Evolutionary conservation across 768 basidiomycete species (phyloP).

Genomic region (Podaxis sp.): DNA sequence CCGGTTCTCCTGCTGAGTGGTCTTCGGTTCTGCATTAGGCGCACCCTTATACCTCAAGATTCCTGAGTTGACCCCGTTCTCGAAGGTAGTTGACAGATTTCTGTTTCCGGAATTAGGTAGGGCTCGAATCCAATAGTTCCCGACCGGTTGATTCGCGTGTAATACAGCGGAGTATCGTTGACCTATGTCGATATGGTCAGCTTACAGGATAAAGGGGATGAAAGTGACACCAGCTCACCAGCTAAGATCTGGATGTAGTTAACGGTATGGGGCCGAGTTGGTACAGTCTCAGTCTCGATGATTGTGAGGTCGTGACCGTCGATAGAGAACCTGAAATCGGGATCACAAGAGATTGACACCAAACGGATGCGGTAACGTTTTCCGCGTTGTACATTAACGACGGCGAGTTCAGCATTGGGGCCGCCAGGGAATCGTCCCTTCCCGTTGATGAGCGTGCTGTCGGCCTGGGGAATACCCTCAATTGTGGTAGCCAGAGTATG

Average conservation of each 20-base stretch:
- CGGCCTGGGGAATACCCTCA: slow-evolving; percentile 21
- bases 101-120: slow-evolving; percentile 24
- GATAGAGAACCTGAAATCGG: slow-evolving; percentile 42
- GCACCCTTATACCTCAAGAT: slow-evolving; percentile 34
- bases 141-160: slow-evolving; percentile 33
- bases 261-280: slow-evolving; percentile 25
- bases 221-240: slow-evolving; percentile 19
- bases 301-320: slow-evolving; percentile 41
- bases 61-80: slow-evolving; percentile 20
- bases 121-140: slow-evolving; percentile 38
- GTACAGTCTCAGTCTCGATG: slow-evolving; percentile 35
- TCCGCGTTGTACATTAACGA: slow-evolving; percentile 32
- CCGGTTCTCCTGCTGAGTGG: slow-evolving; percentile 12
- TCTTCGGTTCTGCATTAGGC: slow-evolving; percentile 29
- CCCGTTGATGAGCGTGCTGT: slow-evolving; percentile 38
- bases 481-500: slow-evolving; percentile 22
- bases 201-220: neutral
- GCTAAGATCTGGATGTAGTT: slow-evolving; percentile 26
- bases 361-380: slow-evolving; percentile 31
- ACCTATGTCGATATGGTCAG: slow-evolving; percentile 31
- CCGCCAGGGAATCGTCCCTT: slow-evolving; percentile 35
- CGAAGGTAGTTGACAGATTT: slow-evolving; percentile 11
- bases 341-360: slow-evolving; percentile 25
- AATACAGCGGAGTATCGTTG: slow-evolving; percentile 44
- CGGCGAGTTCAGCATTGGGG: slow-evolving; percentile 28